Conservation (phyloP, 768 basidiomycete genomes). For the Leccinum truebloodii region DNA sequence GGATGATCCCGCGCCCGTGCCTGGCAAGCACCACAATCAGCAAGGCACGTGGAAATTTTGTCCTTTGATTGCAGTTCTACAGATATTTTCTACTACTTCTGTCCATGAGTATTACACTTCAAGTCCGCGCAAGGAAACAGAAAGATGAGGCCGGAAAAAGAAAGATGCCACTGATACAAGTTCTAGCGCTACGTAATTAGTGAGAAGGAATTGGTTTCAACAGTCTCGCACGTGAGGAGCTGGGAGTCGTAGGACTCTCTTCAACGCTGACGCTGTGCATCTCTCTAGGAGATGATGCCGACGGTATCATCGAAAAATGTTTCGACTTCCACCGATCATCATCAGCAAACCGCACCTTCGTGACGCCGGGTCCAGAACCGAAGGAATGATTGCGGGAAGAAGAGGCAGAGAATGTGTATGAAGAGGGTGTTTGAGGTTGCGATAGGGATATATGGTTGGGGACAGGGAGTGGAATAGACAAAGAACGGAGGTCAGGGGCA, state of each 20-base stretch:
- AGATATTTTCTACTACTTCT: constrained; percentile 1
- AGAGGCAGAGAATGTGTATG: constrained; percentile 2
- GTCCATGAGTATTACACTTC: not conserved
- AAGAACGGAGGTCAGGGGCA: not conserved
- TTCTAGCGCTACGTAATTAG: constrained; percentile 20
- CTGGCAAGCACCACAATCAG: not conserved
- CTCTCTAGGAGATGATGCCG: constrained; percentile 14
- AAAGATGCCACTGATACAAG: constrained; percentile 2
- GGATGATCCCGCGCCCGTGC: not conserved
- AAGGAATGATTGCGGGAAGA: not conserved
- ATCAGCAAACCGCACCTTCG: not conserved
- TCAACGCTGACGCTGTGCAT: not conserved
- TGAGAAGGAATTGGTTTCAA: constrained; percentile 22
- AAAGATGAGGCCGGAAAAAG: not conserved
- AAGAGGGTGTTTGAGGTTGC: constrained; percentile 12
- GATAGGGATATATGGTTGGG: not conserved
- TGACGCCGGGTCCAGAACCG: not conserved
- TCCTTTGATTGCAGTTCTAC: constrained; percentile 2
- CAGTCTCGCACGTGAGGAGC: constrained; percentile 12
- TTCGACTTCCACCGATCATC: constrained; percentile 3
- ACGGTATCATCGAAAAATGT: constrained; percentile 24
- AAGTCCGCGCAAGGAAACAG: constrained; percentile 1
- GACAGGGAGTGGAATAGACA: constrained; percentile 5
- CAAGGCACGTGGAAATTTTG: not conserved
- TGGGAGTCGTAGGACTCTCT: constrained; percentile 3